A percentile compares a stretch with the other conserved stretches of the same genome.
phyloP scores from a whole-genome alignment of 2,329 filamentous ascomycete genomes.

The Pseudocercospora crystallina region DNA sequence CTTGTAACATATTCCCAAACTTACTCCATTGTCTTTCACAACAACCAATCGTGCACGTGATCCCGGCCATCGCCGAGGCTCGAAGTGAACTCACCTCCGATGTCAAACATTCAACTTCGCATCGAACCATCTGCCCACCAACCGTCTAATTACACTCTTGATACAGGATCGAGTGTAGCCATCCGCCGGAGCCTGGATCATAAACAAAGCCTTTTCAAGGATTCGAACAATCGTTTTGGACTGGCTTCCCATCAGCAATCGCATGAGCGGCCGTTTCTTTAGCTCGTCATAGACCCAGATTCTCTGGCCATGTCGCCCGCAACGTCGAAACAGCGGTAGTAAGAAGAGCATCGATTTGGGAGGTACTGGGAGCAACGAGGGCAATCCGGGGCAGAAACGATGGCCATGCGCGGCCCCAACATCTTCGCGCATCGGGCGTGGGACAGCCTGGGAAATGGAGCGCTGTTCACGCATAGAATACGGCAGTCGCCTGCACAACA shows the following conservation, averaged over 20 bases:
- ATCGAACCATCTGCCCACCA: background rate
- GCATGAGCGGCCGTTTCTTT: slow-evolving; percentile 5
- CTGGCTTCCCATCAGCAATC: no score
- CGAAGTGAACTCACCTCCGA: no score
- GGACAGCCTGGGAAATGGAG: slow-evolving; percentile 36
- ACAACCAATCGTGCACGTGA: background rate
- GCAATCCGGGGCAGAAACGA: background rate
- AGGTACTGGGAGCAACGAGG: background rate
- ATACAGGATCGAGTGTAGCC: background rate
- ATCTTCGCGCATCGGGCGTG: slow-evolving; percentile 31
- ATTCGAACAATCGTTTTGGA: no score
- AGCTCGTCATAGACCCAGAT: slow-evolving; percentile 17
- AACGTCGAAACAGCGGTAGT: slow-evolving; percentile 4
- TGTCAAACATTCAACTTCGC: no score
- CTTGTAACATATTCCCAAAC: slow-evolving; percentile 2
- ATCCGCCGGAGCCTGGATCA: no score
- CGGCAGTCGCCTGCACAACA: slow-evolving; percentile 5
- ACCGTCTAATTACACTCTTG: background rate
- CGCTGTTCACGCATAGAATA: slow-evolving; percentile 38
- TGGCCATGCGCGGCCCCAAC: slow-evolving; percentile 24
- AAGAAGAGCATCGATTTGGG: background rate
- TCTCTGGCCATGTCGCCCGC: slow-evolving; percentile 5
- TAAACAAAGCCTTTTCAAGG: no score
- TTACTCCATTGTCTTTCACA: background rate
- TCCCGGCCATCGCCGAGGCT: background rate